Conservation (phyloP, 805 yeast species). For the Naumovozyma dairenensis region DNA sequence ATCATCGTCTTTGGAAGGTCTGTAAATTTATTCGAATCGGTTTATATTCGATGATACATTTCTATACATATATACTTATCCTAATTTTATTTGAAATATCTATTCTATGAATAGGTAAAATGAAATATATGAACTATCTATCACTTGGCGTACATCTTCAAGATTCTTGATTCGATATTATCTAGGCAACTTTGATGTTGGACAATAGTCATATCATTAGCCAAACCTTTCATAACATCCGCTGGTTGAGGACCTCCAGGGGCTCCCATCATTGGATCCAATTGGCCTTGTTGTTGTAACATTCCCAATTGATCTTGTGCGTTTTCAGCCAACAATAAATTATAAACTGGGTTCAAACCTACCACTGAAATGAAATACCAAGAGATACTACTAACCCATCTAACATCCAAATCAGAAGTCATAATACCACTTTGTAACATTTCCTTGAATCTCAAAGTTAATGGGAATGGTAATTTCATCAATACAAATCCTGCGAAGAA, state of each 20-base stretch:
- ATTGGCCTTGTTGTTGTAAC: slow-evolving; percentile 20
- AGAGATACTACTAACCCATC: slow-evolving; percentile 89
- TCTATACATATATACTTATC: too few species aligned
- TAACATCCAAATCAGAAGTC: slow-evolving; percentile 75
- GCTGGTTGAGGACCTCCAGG: slow-evolving; percentile 43
- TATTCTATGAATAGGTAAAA: background rate
- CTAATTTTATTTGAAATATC: too few species aligned
- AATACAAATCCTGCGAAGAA: slow-evolving; percentile 87
- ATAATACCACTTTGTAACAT: slow-evolving; percentile 85
- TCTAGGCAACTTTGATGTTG: slow-evolving; percentile 47
- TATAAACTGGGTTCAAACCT: slow-evolving; percentile 73
- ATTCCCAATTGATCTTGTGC: slow-evolving; percentile 23
- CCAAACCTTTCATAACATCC: slow-evolving; percentile 55
- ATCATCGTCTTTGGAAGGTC: too few species aligned
- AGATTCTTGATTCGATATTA: slow-evolving; percentile 52
- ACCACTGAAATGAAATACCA: slow-evolving; percentile 89
- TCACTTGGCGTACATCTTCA: slow-evolving; percentile 13
- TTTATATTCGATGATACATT: too few species aligned
- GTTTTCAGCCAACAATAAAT: slow-evolving; percentile 41
- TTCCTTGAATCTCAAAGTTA: slow-evolving; percentile 79
- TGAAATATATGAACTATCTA: background rate
- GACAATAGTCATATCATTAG: slow-evolving; percentile 62
- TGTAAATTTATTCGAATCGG: too few species aligned
- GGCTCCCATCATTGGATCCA: slow-evolving; percentile 6
- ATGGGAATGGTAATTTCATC: slow-evolving; percentile 83